A percentile compares a stretch with the other conserved stretches of the same genome.
phyloP scores from a whole-genome alignment of 768 basidiomycete genomes.

The Pulveroboletus sp. region DNA sequence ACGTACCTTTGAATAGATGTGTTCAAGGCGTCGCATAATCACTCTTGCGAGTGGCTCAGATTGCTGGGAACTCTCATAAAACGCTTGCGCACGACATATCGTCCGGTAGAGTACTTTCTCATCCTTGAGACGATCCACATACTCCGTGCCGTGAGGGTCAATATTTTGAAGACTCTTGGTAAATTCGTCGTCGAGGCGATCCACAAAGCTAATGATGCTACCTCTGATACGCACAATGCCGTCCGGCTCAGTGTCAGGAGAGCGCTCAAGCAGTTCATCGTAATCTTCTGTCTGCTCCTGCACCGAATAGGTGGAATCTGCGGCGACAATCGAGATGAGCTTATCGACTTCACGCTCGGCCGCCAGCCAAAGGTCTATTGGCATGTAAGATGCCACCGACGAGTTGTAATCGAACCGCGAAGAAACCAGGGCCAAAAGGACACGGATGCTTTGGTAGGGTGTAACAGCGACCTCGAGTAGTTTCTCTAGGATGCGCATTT shows the following conservation, averaged over 20 bases:
- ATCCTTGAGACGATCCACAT: conserved; percentile 93
- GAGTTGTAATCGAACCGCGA: conserved; percentile 97
- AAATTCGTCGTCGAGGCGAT: conserved; percentile 97
- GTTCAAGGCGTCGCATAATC: conserved; percentile 92
- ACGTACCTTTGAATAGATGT: conserved; percentile 93
- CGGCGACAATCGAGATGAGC: conserved; percentile 73
- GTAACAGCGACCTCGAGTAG: conserved; percentile 82
- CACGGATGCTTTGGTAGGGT: conserved; percentile 89
- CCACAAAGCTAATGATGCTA: conserved; percentile 93
- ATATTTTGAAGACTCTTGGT: conserved; percentile 96
- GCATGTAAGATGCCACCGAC: conserved; percentile 82
- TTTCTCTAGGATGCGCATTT: conserved; percentile 86
- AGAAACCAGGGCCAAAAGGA: conserved; percentile 88
- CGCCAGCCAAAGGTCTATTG: conserved; percentile 83
- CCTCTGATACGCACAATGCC: conserved; percentile 86
- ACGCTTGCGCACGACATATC: conserved; percentile 86
- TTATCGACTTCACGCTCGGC: conserved; percentile 88
- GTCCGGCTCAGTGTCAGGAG: conserved; percentile 64
- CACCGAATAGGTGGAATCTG: conserved; percentile 72
- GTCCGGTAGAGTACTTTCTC: conserved; percentile 93
- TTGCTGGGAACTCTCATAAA: conserved; percentile 80
- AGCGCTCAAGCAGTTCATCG: conserved; percentile 82
- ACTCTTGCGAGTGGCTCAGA: conserved; percentile 80
- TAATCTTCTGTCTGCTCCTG: conserved; percentile 89
- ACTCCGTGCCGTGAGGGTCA: conserved; percentile 98